Evolutionary conservation across 257 asterid genomes (phyloP), one percentile per base, ranked within the genome.

Genomic region (Gynochthodes officinalis): DNA sequence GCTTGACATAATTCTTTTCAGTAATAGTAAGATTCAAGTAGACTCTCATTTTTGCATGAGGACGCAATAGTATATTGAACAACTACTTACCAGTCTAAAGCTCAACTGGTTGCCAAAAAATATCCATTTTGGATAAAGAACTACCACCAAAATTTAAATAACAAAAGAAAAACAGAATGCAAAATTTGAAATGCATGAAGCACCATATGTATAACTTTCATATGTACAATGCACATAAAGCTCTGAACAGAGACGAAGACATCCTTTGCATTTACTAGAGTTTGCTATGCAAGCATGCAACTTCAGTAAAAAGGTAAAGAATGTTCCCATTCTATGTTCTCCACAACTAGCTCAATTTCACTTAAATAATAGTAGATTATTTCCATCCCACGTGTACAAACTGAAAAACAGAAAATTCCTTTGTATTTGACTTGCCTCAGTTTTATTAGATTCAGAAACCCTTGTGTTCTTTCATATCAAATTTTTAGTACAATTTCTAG

Each of bases 61-160:
- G 93, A 42, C 97, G 93, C 86, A 94, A 53, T 49, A 94, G 86
- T 75, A 91, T 79, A 77, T 84, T 80, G 73, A 94, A 88, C 76
- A 94, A 76, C 74, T 94, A 98, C 82, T 94, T 94, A 77, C 99
- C 98, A 27, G 97, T 91, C 99, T 98, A 94, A 69, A 94, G 97
- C 84, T 94, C 99, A 72, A 87, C 75, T 40, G 98, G 99, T 97
- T 94, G 86, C 84, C 71, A 76, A 73, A 55, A 43, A 43, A 52
- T 13, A 49, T 15, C 27, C 0, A 63, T 40, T 33, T 50, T 35
- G 73, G 61, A 74, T 67, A 67, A 35, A 25, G 60, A 30, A 1
- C 18, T 49, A 4, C 30, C 33, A 49, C 61, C 46, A 67, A 49
- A 33, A 15, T 28, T 19, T 30, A 67, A 50, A 48, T 55, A 46